These are phyloP conservation scores for Globisporangium parvum DNA, from an alignment of 352 stramenopile genomes.

Conservation along the genomic window DNA sequence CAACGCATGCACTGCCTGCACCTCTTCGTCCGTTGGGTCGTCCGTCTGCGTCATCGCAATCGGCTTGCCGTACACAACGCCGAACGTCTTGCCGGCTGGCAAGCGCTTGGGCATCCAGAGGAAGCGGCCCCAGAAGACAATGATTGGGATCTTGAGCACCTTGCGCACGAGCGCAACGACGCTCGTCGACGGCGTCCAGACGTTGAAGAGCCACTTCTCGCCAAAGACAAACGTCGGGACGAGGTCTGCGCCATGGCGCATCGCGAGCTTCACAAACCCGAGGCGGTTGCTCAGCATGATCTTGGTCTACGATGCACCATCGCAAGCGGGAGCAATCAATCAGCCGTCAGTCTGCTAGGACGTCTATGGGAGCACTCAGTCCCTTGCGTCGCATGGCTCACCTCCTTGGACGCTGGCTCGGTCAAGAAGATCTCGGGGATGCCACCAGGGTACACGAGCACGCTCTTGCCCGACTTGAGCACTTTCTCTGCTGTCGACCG, in stretches of 20 bases:
- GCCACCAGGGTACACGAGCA: slow-evolving; percentile 70
- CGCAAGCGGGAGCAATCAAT: no score
- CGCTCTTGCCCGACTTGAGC: slow-evolving; percentile 52
- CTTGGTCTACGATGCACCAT: slow-evolving; percentile 24
- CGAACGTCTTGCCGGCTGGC: slow-evolving; percentile 56
- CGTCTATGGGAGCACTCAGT: no score
- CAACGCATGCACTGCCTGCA: slow-evolving; percentile 37
- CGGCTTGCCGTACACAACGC: slow-evolving; percentile 69
- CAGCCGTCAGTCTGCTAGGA: no score
- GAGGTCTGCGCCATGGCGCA: slow-evolving; percentile 66
- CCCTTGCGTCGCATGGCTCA: no score
- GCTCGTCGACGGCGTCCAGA: slow-evolving; percentile 61
- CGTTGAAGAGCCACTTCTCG: slow-evolving; percentile 63
- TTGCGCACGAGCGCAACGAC: slow-evolving; percentile 60
- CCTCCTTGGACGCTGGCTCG: slow-evolving; percentile 67
- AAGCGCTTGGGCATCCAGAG: slow-evolving; percentile 39
- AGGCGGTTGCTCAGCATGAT: slow-evolving; percentile 76
- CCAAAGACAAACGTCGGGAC: slow-evolving; percentile 75
- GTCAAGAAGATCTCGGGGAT: slow-evolving; percentile 76
- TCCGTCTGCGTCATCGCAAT: slow-evolving; percentile 44
- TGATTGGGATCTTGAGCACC: slow-evolving; percentile 67
- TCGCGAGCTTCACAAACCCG: slow-evolving; percentile 77
- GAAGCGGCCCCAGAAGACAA: slow-evolving; percentile 77
- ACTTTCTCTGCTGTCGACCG: slow-evolving; percentile 71
- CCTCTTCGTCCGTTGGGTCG: slow-evolving; percentile 59